Evolutionary conservation across 371 early-diverging fungal species (phyloP).

Genomic region (Nematocida minor): DNA sequence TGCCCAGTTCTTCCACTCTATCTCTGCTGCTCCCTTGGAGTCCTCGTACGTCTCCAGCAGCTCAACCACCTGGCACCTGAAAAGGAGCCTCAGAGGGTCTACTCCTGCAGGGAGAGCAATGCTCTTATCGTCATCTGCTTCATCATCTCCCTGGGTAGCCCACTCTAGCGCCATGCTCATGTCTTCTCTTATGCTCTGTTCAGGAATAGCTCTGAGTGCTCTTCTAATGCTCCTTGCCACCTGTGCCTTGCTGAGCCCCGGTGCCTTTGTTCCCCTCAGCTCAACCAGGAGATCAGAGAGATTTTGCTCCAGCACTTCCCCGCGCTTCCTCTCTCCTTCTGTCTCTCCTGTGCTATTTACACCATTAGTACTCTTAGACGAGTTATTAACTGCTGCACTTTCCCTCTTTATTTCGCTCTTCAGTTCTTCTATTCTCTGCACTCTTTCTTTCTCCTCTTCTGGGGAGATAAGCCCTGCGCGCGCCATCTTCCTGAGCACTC

Average conservation of each 20-base stretch:
- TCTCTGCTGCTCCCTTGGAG: constrained; percentile 41
- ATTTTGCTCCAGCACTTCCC: not conserved
- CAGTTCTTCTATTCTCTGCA: not conserved
- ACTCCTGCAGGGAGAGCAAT: constrained; percentile 16
- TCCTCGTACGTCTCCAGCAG: constrained; percentile 50
- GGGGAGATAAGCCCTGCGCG: constrained; percentile 52
- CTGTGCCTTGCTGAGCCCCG: constrained; percentile 7
- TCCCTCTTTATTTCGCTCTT: not conserved
- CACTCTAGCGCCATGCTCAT: constrained; percentile 35
- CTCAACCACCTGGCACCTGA: constrained; percentile 58
- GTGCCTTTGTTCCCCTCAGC: constrained; percentile 18
- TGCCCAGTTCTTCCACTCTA: constrained; percentile 61
- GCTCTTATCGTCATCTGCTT: not conserved
- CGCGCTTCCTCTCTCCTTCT: not conserved
- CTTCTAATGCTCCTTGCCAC: not conserved
- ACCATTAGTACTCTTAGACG: no score
- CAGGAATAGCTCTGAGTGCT: constrained; percentile 14
- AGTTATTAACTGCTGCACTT: no score
- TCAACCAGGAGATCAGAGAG: constrained; percentile 2
- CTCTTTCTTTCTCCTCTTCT: constrained; percentile 48
- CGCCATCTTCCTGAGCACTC: constrained; percentile 61
- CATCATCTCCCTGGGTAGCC: constrained; percentile 17
- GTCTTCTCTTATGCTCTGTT: not conserved
- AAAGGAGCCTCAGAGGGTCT: constrained; percentile 56
- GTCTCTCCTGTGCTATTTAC: not conserved